A percentile compares a stretch with the other conserved stretches of the same genome.
Conservation (phyloP, 2,329 filamentous ascomycete genomes). For the Dothideomycetes sp. region DNA sequence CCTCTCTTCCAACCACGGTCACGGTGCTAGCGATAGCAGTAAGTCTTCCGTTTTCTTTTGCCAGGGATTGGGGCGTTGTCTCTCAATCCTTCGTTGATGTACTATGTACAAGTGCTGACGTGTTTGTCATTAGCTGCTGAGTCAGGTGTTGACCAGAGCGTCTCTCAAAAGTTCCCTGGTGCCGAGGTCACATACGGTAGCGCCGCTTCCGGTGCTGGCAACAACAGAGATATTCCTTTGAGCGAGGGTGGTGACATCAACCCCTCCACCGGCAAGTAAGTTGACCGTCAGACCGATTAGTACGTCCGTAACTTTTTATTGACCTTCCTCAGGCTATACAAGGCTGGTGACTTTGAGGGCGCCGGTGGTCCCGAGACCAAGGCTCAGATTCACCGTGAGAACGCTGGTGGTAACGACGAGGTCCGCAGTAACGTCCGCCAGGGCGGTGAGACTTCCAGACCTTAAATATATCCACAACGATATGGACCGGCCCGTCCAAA, state of each 20-base stretch:
- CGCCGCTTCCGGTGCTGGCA: slow-evolving; percentile 34
- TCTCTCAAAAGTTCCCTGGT: slow-evolving; percentile 36
- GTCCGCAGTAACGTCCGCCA: slow-evolving; percentile 19
- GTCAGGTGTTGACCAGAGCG: slow-evolving; percentile 39
- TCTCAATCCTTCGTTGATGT: background rate
- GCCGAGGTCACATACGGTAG: slow-evolving; percentile 35
- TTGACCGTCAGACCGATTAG: too few relatives aligned
- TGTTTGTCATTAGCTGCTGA: slow-evolving; percentile 30
- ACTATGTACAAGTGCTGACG: background rate
- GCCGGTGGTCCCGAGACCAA: slow-evolving; percentile 40
- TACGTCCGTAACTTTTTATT: too few relatives aligned
- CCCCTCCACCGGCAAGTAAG: slow-evolving; percentile 32
- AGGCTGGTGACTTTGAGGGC: slow-evolving; percentile 42
- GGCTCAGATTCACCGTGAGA: slow-evolving; percentile 28
- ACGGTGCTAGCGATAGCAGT: slow-evolving; percentile 30
- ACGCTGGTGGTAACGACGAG: slow-evolving; percentile 32
- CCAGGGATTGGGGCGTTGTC: too few relatives aligned
- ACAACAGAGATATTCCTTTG: slow-evolving; percentile 40
- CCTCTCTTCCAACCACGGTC: slow-evolving; percentile 17
- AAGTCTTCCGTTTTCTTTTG: slow-evolving; percentile 16
- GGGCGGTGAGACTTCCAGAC: too few relatives aligned
- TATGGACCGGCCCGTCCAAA: background rate
- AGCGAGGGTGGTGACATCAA: slow-evolving; percentile 38
- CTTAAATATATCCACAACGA: background rate
- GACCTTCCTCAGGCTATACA: slow-evolving; percentile 18